A percentile compares a stretch with the other conserved stretches of the same genome.
Conservation (phyloP, 2,329 filamentous ascomycete species). For the Penicillium sp. region DNA sequence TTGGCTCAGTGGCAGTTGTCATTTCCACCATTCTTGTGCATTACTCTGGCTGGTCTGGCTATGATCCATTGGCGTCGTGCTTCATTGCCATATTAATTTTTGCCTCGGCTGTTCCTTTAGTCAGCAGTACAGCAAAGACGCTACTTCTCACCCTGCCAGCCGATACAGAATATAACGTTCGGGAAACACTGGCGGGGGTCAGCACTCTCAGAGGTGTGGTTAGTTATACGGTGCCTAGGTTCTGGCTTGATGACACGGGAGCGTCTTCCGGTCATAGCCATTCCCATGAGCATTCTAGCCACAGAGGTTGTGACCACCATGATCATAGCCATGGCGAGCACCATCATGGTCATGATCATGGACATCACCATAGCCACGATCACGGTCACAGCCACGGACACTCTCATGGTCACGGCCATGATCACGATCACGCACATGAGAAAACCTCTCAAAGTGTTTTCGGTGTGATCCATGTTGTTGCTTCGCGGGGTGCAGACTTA, state of each 20-base stretch:
- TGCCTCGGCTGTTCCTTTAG: conserved; percentile 82
- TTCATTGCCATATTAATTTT: conserved; percentile 92
- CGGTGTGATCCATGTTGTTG: conserved; percentile 83
- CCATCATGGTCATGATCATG: conserved; percentile 31
- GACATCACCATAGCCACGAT: conserved; percentile 27
- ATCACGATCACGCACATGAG: conserved; percentile 30
- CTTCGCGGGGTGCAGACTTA: conserved; percentile 65
- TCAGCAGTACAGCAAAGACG: conserved; percentile 76
- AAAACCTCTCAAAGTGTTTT: conserved; percentile 50
- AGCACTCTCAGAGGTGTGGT: conserved; percentile 77
- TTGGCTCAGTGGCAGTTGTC: conserved; percentile 92
- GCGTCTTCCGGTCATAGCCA: conserved; percentile 40
- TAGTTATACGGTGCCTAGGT: conserved; percentile 80
- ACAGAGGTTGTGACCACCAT: conserved; percentile 34
- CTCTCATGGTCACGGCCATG: conserved; percentile 29
- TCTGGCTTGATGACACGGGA: conserved; percentile 78
- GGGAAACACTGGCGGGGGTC: conserved; percentile 80
- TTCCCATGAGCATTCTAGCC: conserved; percentile 29
- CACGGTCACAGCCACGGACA: conserved; percentile 31
- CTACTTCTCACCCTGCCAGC: conserved; percentile 81
- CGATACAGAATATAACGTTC: conserved; percentile 79
- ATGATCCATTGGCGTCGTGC: conserved; percentile 91
- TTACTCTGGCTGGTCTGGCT: conserved; percentile 84
- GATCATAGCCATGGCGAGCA: conserved; percentile 32
- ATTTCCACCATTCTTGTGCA: conserved; percentile 84